Conservation (phyloP, 257 asterid species). For the Striga asiatica region DNA sequence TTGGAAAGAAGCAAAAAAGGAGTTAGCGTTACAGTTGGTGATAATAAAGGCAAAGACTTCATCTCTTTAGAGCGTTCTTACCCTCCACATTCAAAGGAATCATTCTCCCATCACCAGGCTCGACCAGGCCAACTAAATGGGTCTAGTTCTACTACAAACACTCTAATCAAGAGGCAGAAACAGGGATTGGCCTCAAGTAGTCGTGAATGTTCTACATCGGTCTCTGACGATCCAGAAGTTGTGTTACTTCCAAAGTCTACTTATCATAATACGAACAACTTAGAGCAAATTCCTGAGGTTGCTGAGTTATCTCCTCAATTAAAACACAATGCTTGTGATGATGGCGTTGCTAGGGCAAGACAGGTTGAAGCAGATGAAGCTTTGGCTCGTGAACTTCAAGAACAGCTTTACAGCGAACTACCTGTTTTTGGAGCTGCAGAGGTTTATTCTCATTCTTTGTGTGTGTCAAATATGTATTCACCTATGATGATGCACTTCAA, state of each 20-base stretch:
- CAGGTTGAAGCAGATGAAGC: slow-evolving; percentile 89
- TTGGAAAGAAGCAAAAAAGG: slow-evolving; percentile 30
- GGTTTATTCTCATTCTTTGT: slow-evolving; percentile 28
- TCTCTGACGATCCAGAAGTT: slow-evolving; percentile 37
- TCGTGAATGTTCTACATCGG: slow-evolving; percentile 43
- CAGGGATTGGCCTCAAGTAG: slow-evolving; percentile 37
- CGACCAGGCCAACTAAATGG: slow-evolving; percentile 26
- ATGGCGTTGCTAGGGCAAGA: slow-evolving; percentile 43
- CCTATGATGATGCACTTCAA: slow-evolving; percentile 7
- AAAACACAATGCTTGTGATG: slow-evolving; percentile 25
- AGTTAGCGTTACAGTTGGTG: slow-evolving; percentile 18
- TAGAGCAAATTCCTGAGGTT: slow-evolving; percentile 36
- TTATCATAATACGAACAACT: slow-evolving; percentile 14
- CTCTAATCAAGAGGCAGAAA: slow-evolving; percentile 42
- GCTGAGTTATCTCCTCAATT: slow-evolving; percentile 45
- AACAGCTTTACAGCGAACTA: slow-evolving; percentile 65
- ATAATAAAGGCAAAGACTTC: slow-evolving; percentile 14
- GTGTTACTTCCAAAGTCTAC: slow-evolving; percentile 26
- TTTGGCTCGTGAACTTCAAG: slow-evolving; percentile 90
- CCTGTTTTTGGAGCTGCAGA: slow-evolving; percentile 39
- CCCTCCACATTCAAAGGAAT: slow-evolving; percentile 28
- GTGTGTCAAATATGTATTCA: background rate
- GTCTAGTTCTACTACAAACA: slow-evolving; percentile 22
- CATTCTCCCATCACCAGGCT: slow-evolving; percentile 23
- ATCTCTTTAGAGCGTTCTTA: slow-evolving; percentile 23